phyloP scores from a whole-genome alignment of 257 asterid genomes.

The Solanum corneliomulleri region DNA sequence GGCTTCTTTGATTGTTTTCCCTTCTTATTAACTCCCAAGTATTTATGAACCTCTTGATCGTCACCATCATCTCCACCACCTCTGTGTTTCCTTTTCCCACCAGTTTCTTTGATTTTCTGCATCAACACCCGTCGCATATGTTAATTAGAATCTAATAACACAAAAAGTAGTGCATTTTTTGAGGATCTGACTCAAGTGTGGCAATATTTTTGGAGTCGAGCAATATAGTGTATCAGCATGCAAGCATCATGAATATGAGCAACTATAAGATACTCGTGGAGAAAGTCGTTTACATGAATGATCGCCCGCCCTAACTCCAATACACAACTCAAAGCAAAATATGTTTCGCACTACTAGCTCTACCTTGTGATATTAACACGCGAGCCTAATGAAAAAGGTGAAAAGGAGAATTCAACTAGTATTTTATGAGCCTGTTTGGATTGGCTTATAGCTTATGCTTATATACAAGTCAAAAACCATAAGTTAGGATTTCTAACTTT shows the following conservation, averaged over 20 bases:
- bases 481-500: neutral
- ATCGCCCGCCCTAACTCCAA: neutral
- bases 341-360: neutral
- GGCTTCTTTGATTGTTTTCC: constrained; percentile 36
- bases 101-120: constrained; percentile 67
- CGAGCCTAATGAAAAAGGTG: neutral
- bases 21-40: constrained; percentile 22
- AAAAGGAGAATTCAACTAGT: neutral
- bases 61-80: constrained; percentile 37
- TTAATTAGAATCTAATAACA: neutral
- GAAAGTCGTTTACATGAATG: neutral
- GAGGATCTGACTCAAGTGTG: neutral
- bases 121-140: neutral
- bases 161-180: neutral
- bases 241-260: neutral
- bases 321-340: neutral
- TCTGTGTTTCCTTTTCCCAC: constrained; percentile 34
- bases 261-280: neutral
- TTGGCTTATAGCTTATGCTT: neutral
- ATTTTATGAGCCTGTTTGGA: neutral
- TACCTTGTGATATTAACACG: neutral
- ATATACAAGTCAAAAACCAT: neutral
- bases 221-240: neutral
- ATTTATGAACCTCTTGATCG: constrained; percentile 31
- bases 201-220: neutral